Base-by-base conservation (phyloP, 2,329 filamentous ascomycete genomes). In the Diaporthe eres region DNA sequence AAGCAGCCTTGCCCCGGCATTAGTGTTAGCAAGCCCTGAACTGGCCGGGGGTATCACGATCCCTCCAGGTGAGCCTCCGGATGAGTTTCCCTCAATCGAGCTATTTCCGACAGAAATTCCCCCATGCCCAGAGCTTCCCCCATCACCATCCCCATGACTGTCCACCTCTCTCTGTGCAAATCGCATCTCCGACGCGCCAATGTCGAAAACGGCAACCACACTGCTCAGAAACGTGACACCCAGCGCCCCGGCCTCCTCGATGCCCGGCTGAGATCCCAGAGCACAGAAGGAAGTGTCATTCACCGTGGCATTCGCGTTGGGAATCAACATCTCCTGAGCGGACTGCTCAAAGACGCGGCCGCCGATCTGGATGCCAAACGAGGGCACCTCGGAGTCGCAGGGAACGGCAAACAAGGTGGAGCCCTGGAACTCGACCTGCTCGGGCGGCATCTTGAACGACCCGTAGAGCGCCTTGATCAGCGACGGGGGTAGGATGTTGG, bases 161-260 rank as follows among this genome's bases (percentile, higher is more conserved):
- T 19, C n/a, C 2, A 6, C 6, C 4, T 42, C 58, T 10, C 76
- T 58, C 58, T 71, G 57, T 8, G 81, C 81, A 72, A 83, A 83
- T 37, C 81, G 75, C 80, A 83, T 82, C 77, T 82, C 80, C 0
- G 74, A 76, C 4, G 78, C 76, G 0, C 79, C 81, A 0, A 83
- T 77, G 49, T 83, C 82, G 53, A 83, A 83, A 0, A 83, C 82
- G 7, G 81, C 80, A 12, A 83, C 79, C 0, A 83, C 77, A 53
- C 80, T 81, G 10, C 79, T 79, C 72, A 83, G 60, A 42, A 82
- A 82, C 0, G 80, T 78, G 6, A 81, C 79, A 0, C 81, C 82
- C 37, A 83, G 76, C 3, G 58, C 63, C 1, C 74, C 76, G 0
- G 65, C 63, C 42, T 44, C 34, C 28, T 75, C 71, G 3, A 81